Evolutionary conservation across 768 basidiomycete species (phyloP).

Genomic region (Trametes cubensis): DNA sequence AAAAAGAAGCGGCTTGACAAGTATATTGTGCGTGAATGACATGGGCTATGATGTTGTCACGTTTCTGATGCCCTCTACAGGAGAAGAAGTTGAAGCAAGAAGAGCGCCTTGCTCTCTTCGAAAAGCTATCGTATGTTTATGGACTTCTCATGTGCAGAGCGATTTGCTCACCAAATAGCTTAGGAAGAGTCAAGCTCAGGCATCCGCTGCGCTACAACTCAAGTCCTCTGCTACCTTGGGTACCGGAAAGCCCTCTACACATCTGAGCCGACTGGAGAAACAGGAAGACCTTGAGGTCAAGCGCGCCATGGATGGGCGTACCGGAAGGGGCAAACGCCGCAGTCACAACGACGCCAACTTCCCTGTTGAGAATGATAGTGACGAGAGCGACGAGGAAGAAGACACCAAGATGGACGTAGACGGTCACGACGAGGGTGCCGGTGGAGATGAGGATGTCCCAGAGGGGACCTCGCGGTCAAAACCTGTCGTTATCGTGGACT

Average conservation of each 20-base stretch:
- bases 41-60: neutral
- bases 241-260: conserved; percentile 64
- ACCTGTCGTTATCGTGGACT: conserved; percentile 31
- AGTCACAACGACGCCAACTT: conserved; percentile 9
- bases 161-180: conserved; percentile 29
- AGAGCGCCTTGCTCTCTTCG: conserved; percentile 72
- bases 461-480: conserved; percentile 27
- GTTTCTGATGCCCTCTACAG: conserved; percentile 42
- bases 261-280: conserved; percentile 60
- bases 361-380: conserved; percentile 11
- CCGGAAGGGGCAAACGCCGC: conserved; percentile 53
- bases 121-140: conserved; percentile 76
- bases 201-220: conserved; percentile 58
- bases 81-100: conserved; percentile 94
- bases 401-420: conserved; percentile 26
- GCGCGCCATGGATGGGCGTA: conserved; percentile 50
- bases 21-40: conserved; percentile 69
- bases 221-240: conserved; percentile 86
- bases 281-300: conserved; percentile 62
- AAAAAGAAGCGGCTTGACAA: conserved; percentile 90
- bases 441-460: conserved; percentile 14
- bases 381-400: conserved; percentile 38
- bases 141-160: conserved; percentile 2
- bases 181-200: conserved; percentile 77
- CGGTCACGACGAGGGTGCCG: neutral